phyloP scores from a whole-genome alignment of 2,329 filamentous ascomycete species.

The Fusarium napiforme region DNA sequence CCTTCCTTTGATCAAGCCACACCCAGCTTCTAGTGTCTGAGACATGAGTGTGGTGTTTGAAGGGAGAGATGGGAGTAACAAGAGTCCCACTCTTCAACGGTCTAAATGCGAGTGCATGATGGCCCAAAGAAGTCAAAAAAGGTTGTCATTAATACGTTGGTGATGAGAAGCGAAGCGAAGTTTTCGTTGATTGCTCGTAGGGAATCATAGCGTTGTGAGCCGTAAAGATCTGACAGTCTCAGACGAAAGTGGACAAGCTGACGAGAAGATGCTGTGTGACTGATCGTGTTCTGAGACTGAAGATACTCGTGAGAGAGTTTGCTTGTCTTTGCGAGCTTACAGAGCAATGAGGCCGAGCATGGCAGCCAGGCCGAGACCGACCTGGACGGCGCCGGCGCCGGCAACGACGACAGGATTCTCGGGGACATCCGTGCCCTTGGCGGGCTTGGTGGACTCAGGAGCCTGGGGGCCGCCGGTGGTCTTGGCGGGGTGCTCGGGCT shows the following conservation, averaged over 20 bases:
- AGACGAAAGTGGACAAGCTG: not conserved
- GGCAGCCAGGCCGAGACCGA: constrained; percentile 47
- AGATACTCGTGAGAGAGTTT: not conserved
- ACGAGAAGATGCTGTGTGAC: constrained; percentile 7
- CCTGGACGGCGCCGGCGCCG: constrained; percentile 39
- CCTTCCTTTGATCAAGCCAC: not conserved
- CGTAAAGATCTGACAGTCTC: not conserved
- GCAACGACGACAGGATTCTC: constrained; percentile 44
- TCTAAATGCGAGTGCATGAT: constrained; percentile 29
- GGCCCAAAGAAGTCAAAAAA: constrained; percentile 17
- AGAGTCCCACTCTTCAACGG: constrained; percentile 3
- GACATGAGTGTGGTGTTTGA: not conserved
- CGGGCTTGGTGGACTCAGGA: constrained; percentile 1
- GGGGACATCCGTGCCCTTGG: constrained; percentile 15
- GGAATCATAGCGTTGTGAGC: constrained; percentile 14
- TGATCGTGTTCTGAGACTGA: not conserved
- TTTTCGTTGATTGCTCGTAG: constrained; percentile 29
- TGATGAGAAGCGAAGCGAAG: constrained; percentile 27
- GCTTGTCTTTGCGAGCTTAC: constrained; percentile 35
- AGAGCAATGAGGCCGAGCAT: constrained; percentile 45
- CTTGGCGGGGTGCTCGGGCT: constrained; percentile 1
- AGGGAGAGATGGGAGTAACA: not conserved
- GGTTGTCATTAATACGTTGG: constrained; percentile 36
- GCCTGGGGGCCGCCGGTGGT: not conserved
- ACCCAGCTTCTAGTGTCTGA: not conserved